phyloP scores from a whole-genome alignment of 768 basidiomycete genomes.

The Amanita pallidorosea region DNA sequence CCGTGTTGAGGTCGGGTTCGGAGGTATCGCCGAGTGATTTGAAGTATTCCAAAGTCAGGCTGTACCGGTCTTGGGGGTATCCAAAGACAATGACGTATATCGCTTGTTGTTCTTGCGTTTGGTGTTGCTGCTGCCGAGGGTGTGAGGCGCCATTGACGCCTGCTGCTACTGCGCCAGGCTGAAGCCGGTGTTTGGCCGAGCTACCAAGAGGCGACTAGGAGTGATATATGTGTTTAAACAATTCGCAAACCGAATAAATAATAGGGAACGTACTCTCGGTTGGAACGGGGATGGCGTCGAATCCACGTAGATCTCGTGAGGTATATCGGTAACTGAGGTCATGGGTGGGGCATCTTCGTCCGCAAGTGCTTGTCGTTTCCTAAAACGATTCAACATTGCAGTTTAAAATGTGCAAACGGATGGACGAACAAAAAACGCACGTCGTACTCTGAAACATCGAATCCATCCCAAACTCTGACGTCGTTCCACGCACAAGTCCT shows the following conservation, averaged over 20 bases:
- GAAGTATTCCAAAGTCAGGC: slow-evolving; percentile 63
- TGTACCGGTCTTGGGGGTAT: slow-evolving; percentile 77
- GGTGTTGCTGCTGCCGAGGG: not conserved
- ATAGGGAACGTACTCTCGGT: slow-evolving; percentile 32
- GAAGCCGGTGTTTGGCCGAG: slow-evolving; percentile 21
- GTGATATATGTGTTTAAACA: slow-evolving; percentile 1
- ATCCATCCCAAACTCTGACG: slow-evolving; percentile 71
- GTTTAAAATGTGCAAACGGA: not conserved
- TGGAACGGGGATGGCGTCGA: slow-evolving; percentile 30
- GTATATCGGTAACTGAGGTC: slow-evolving; percentile 65
- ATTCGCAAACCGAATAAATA: slow-evolving; percentile 1
- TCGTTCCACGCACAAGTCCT: slow-evolving; percentile 48
- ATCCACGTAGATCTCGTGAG: slow-evolving; percentile 42
- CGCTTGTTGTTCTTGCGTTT: slow-evolving; percentile 23
- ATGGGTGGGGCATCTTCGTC: slow-evolving; percentile 80
- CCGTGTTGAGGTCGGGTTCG: slow-evolving; percentile 54
- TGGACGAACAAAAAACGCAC: slow-evolving; percentile 19
- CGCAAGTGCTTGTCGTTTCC: slow-evolving; percentile 50
- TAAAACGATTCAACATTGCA: slow-evolving; percentile 11
- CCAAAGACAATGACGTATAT: slow-evolving; percentile 75
- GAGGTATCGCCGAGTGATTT: slow-evolving; percentile 61
- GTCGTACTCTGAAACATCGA: slow-evolving; percentile 76
- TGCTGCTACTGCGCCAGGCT: slow-evolving; percentile 5
- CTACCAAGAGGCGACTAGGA: slow-evolving; percentile 30
- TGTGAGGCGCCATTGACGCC: not conserved